Percentiles rank a stretch among this genome's conserved stretches.
Evolutionary conservation across 345 rosid species (phyloP).

Genomic region (Cochlearia excelsa): DNA sequence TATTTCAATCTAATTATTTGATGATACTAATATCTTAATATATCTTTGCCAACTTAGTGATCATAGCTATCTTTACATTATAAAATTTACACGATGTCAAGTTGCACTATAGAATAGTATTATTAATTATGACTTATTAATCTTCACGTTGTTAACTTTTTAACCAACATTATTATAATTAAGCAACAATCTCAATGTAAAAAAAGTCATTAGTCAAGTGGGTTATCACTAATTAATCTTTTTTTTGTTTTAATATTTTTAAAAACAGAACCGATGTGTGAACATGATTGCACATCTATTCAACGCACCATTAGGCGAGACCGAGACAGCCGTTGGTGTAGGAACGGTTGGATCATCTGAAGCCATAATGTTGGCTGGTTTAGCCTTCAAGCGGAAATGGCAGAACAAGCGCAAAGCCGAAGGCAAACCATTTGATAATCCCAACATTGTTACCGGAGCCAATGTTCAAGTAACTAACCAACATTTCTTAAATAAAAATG

Average conservation of each 20-base stretch:
- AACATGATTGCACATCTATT: constrained; percentile 42
- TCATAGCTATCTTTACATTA: neutral
- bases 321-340: constrained; percentile 56
- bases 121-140: constrained; percentile 2
- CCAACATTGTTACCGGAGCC: constrained; percentile 69
- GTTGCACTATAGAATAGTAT: constrained; percentile 2
- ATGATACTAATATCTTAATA: neutral
- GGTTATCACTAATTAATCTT: constrained; percentile 9
- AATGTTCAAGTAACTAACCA: constrained; percentile 47
- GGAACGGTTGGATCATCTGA: constrained; percentile 66
- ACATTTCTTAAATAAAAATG: neutral
- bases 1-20: neutral
- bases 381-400: constrained; percentile 60
- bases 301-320: constrained; percentile 50
- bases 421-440: constrained; percentile 49
- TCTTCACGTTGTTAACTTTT: constrained; percentile 13
- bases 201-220: constrained; percentile 14
- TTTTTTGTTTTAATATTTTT: neutral
- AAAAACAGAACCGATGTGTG: constrained; percentile 41
- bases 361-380: constrained; percentile 68
- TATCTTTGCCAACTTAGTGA: neutral
- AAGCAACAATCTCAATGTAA: constrained; percentile 21
- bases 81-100: neutral
- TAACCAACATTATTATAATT: constrained; percentile 7
- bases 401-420: constrained; percentile 53